These are phyloP conservation scores for Mucor irregularis DNA, from an alignment of 371 early-diverging fungal genomes.

Conservation along the genomic window DNA sequence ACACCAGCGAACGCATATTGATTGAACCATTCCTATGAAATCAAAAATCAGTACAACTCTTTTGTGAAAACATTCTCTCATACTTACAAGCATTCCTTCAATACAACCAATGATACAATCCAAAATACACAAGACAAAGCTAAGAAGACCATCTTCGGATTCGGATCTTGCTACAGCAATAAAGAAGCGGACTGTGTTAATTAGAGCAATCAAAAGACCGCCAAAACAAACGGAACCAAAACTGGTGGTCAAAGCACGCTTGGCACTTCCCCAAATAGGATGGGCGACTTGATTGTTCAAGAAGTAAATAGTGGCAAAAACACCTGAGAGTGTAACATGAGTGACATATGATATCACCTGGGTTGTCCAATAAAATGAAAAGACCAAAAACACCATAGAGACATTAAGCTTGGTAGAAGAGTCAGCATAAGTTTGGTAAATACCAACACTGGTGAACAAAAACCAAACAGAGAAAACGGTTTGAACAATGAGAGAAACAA, in stretches of 20 bases:
- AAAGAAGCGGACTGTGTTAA: slow-evolving; percentile 59
- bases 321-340: slow-evolving; percentile 79
- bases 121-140: slow-evolving; percentile 36
- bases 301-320: slow-evolving; percentile 81
- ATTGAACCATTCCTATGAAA: slow-evolving; percentile 70
- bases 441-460: slow-evolving; percentile 45
- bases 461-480: slow-evolving; percentile 54
- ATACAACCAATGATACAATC: slow-evolving; percentile 41
- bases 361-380: slow-evolving; percentile 79
- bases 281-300: slow-evolving; percentile 66
- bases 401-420: slow-evolving; percentile 21
- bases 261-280: slow-evolving; percentile 72
- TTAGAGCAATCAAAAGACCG: slow-evolving; percentile 80
- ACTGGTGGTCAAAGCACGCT: slow-evolving; percentile 85
- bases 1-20: slow-evolving; percentile 89
- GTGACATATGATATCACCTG: slow-evolving; percentile 76
- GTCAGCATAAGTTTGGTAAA: slow-evolving; percentile 46
- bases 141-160: slow-evolving; percentile 33
- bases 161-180: slow-evolving; percentile 24
- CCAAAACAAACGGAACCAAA: slow-evolving; percentile 96
- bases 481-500: slow-evolving; percentile 50
- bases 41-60: background rate
- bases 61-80: background rate
- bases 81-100: slow-evolving; percentile 41
- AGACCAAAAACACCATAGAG: slow-evolving; percentile 65